A percentile compares a stretch with the other conserved stretches of the same genome.
These are phyloP conservation scores for Teunomyces aglyptinius DNA, from an alignment of 805 yeast species.

Conservation along the genomic window DNA sequence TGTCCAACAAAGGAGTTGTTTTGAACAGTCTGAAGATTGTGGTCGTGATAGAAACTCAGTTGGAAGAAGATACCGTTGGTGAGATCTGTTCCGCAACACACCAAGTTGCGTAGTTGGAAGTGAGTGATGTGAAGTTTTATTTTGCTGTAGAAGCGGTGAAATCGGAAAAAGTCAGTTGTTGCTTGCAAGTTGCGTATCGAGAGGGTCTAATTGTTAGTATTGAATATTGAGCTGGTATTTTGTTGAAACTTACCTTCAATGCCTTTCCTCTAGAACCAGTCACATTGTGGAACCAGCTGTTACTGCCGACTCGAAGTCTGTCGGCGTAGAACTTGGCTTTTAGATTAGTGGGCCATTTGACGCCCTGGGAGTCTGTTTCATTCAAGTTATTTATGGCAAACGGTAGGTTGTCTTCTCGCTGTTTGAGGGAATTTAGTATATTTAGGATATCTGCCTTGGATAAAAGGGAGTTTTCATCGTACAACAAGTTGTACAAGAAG, in stretches of 20 bases:
- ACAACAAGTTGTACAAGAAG: constrained; percentile 37
- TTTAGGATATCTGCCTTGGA: constrained; percentile 35
- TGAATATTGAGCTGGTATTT: not conserved
- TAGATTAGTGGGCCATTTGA: constrained; percentile 34
- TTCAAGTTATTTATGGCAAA: constrained; percentile 15
- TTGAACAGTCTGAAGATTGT: constrained; percentile 25
- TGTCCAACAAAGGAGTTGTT: constrained; percentile 13
- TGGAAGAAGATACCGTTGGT: constrained; percentile 41
- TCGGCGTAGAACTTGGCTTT: constrained; percentile 31
- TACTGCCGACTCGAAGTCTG: constrained; percentile 32
- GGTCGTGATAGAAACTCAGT: constrained; percentile 32
- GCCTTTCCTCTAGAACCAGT: constrained; percentile 34
- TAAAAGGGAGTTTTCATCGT: constrained; percentile 33
- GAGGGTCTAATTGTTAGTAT: constrained; percentile 5
- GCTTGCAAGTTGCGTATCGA: constrained; percentile 5
- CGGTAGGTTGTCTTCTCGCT: constrained; percentile 34
- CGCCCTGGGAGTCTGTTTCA: constrained; percentile 34
- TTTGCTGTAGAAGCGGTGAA: constrained; percentile 38
- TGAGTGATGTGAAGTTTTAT: constrained; percentile 53
- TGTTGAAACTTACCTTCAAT: constrained; percentile 27
- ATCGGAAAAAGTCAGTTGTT: constrained; percentile 37
- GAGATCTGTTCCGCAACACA: constrained; percentile 36
- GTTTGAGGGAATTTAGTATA: constrained; percentile 34
- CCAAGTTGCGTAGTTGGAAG: constrained; percentile 55
- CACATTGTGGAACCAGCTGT: constrained; percentile 38